Evolutionary conservation across 495 filamentous ascomycete species (phyloP).

Genomic region (Daldinia caldariorum): DNA sequence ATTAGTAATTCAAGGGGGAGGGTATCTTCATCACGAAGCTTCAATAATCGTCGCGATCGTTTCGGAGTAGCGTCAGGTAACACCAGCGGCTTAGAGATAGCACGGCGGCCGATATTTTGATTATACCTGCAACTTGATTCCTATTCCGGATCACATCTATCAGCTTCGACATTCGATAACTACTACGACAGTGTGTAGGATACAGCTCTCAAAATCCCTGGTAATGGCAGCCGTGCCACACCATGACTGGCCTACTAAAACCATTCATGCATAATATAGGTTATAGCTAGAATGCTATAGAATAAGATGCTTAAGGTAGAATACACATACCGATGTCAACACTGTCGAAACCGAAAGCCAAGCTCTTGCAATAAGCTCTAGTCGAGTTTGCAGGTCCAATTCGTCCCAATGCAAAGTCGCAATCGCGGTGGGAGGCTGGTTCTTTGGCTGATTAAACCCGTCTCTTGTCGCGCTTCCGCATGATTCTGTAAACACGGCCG

Average conservation of each 20-base stretch:
- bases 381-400: slow-evolving; percentile 50
- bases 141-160: slow-evolving; percentile 44
- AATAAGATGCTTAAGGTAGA: slow-evolving; percentile 15
- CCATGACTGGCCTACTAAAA: slow-evolving; percentile 1
- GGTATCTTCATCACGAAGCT: slow-evolving; percentile 14
- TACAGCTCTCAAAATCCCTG: background rate
- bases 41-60: slow-evolving; percentile 43
- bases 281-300: slow-evolving; percentile 32
- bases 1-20: slow-evolving; percentile 7
- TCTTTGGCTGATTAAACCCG: slow-evolving; percentile 40
- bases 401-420: slow-evolving; percentile 51
- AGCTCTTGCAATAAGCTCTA: slow-evolving; percentile 50
- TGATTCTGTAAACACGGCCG: slow-evolving; percentile 50
- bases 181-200: slow-evolving; percentile 17
- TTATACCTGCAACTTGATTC: slow-evolving; percentile 28
- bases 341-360: slow-evolving; percentile 47
- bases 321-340: slow-evolving; percentile 40
- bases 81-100: slow-evolving; percentile 28
- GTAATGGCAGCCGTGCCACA: background rate
- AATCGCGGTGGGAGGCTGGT: slow-evolving; percentile 42
- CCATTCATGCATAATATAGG: slow-evolving; percentile 18
- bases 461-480: slow-evolving; percentile 48
- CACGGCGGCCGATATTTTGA: slow-evolving; percentile 7
- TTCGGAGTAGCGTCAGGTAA: slow-evolving; percentile 43
- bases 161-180: slow-evolving; percentile 42